Conservation (phyloP, 2,329 filamentous ascomycete genomes). For the Phyllachora maydis region DNA sequence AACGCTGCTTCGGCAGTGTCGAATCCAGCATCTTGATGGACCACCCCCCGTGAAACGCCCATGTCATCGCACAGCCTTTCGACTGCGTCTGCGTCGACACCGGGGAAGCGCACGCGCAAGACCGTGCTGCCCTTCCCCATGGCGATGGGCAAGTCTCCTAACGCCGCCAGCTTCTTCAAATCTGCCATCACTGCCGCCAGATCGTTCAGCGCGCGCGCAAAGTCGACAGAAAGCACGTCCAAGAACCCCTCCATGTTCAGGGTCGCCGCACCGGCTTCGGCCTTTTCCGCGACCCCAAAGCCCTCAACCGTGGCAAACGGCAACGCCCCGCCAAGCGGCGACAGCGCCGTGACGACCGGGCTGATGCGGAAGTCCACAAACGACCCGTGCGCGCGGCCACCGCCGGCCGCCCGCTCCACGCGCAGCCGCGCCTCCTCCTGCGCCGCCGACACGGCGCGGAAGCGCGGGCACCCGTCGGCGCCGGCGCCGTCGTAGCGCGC, state of each 20-base stretch:
- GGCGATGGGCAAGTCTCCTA: slow-evolving; percentile 70
- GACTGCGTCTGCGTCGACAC: slow-evolving; percentile 67
- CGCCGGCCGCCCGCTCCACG: slow-evolving; percentile 38
- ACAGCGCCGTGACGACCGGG: slow-evolving; percentile 77
- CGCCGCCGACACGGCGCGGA: slow-evolving; percentile 53
- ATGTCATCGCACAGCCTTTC: slow-evolving; percentile 73
- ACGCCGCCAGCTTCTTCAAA: slow-evolving; percentile 49
- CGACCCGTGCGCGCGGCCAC: slow-evolving; percentile 44
- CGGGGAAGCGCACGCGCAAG: slow-evolving; percentile 72
- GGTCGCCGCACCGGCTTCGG: slow-evolving; percentile 27
- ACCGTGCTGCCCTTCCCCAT: slow-evolving; percentile 41
- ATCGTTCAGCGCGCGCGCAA: slow-evolving; percentile 70
- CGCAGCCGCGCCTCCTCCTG: slow-evolving; percentile 54
- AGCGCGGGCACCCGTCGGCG: slow-evolving; percentile 54
- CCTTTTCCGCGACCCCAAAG: slow-evolving; percentile 10
- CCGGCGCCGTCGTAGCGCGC: slow-evolving; percentile 67
- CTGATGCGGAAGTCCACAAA: slow-evolving; percentile 77
- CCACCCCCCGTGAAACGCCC: slow-evolving; percentile 58
- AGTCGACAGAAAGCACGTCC: slow-evolving; percentile 70
- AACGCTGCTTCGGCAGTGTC: slow-evolving; percentile 23
- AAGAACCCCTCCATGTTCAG: slow-evolving; percentile 71
- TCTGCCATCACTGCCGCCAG: slow-evolving; percentile 63
- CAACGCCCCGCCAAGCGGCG: slow-evolving; percentile 40
- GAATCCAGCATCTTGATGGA: slow-evolving; percentile 61
- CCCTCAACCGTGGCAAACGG: slow-evolving; percentile 20